phyloP scores from a whole-genome alignment of 2,329 filamentous ascomycete species.

The Metarhizium sp. region DNA sequence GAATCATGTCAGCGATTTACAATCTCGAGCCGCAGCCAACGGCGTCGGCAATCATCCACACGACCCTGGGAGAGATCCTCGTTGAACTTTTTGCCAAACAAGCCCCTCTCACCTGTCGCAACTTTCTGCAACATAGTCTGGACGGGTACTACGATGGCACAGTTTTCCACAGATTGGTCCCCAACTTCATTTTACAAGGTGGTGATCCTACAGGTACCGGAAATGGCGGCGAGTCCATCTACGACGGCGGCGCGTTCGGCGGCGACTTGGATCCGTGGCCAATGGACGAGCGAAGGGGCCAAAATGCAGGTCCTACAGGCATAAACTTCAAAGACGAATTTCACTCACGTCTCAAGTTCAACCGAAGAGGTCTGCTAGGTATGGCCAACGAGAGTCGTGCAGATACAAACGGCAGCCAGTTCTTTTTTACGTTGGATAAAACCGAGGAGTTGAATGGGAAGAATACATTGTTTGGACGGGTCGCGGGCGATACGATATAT shows the following conservation, averaged over 20 bases:
- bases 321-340: constrained; percentile 74
- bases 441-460: constrained; percentile 77
- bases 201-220: constrained; percentile 92
- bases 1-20: constrained; percentile 77
- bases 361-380: constrained; percentile 78
- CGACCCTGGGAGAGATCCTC: constrained; percentile 78
- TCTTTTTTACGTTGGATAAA: constrained; percentile 87
- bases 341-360: constrained; percentile 87
- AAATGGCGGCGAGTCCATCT: constrained; percentile 84
- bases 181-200: constrained; percentile 87
- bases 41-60: constrained; percentile 83
- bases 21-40: constrained; percentile 93
- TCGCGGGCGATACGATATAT: constrained; percentile 92
- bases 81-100: constrained; percentile 95
- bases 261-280: constrained; percentile 65
- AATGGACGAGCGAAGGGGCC: constrained; percentile 54
- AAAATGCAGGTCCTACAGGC: constrained; percentile 49
- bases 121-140: constrained; percentile 90
- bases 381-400: constrained; percentile 83
- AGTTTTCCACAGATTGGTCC: constrained; percentile 86
- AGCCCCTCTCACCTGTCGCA: constrained; percentile 80
- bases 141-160: constrained; percentile 94
- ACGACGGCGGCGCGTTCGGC: constrained; percentile 70
- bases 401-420: constrained; percentile 87
- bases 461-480: constrained; percentile 88